A percentile compares a stretch with the other conserved stretches of the same genome.
Conservation (phyloP, 2,329 filamentous ascomycete species). For the Penicillium expansum region DNA sequence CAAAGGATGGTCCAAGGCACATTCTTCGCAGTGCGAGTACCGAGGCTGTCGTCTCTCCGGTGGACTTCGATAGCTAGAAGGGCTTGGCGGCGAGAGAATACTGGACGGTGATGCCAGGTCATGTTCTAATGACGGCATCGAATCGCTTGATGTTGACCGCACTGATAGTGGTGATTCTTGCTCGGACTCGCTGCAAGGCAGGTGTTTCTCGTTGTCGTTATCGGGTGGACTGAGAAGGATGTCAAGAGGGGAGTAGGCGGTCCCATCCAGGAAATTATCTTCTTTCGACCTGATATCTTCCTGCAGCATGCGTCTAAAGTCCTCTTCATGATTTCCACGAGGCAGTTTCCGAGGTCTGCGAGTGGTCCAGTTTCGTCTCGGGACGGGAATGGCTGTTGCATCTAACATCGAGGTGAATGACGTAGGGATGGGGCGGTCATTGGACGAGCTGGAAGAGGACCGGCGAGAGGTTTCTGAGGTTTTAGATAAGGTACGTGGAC, state of each 20-base stretch:
- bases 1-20: conserved; percentile 57
- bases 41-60: conserved; percentile 47
- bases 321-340: conserved; percentile 43
- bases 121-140: conserved; percentile 54
- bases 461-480: conserved; percentile 21
- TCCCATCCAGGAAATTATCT: conserved; percentile 43
- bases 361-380: conserved; percentile 41
- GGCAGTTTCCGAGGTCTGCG: conserved; percentile 40
- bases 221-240: conserved; percentile 56
- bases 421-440: conserved; percentile 49
- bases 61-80: conserved; percentile 37
- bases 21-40: conserved; percentile 55
- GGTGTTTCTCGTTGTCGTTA: conserved; percentile 43
- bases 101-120: conserved; percentile 50
- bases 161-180: conserved; percentile 45
- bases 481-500: conserved; percentile 21
- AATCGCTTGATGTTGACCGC: conserved; percentile 58
- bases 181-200: conserved; percentile 42
- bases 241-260: conserved; percentile 51
- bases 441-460: conserved; percentile 28
- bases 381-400: conserved; percentile 58
- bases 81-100: conserved; percentile 44
- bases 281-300: conserved; percentile 51
- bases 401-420: conserved; percentile 58
- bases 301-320: conserved; percentile 58